Conservation (phyloP, 148 eudicot species). For the Oxyria digyna region DNA sequence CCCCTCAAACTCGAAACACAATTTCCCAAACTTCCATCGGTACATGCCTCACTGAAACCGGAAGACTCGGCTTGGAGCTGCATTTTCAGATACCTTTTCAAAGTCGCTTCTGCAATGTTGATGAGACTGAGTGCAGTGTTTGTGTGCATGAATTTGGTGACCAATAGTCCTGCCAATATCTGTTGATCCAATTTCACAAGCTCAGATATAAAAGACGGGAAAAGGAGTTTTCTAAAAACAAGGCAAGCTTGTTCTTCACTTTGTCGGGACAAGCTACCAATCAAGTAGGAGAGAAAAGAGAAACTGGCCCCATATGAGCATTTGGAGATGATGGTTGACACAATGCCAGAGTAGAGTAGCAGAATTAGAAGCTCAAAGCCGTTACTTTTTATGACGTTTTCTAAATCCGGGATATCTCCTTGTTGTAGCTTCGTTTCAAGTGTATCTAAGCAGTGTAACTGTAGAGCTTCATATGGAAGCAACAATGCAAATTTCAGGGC, state of each 20-base stretch:
- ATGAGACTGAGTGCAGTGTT: conserved; percentile 61
- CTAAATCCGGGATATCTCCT: conserved; percentile 31
- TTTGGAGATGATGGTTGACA: conserved; percentile 42
- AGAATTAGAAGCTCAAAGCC: conserved; percentile 50
- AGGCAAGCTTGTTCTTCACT: conserved; percentile 16
- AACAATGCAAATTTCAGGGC: conserved; percentile 50
- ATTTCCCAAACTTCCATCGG: conserved; percentile 28
- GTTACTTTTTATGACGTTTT: conserved; percentile 8
- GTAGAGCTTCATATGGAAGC: conserved; percentile 57
- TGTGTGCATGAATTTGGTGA: conserved; percentile 72
- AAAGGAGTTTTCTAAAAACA: conserved; percentile 40
- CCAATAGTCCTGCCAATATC: conserved; percentile 66
- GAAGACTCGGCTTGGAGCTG: conserved; percentile 27
- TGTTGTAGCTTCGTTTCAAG: conserved; percentile 66
- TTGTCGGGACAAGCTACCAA: conserved; percentile 55
- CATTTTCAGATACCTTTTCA: conserved; percentile 38
- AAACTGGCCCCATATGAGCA: conserved; percentile 54
- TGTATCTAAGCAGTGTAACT: conserved; percentile 49
- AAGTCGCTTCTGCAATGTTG: conserved; percentile 65
- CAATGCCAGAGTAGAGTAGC: conserved; percentile 49
- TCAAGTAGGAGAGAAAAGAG: conserved; percentile 59
- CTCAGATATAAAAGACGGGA: conserved; percentile 62
- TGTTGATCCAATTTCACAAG: conserved; percentile 73
- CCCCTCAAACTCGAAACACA: conserved; percentile 29
- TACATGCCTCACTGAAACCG: conserved; percentile 12